Evolutionary conservation across 2,329 filamentous ascomycete species (phyloP).

Genomic region (Fusarium setosum): DNA sequence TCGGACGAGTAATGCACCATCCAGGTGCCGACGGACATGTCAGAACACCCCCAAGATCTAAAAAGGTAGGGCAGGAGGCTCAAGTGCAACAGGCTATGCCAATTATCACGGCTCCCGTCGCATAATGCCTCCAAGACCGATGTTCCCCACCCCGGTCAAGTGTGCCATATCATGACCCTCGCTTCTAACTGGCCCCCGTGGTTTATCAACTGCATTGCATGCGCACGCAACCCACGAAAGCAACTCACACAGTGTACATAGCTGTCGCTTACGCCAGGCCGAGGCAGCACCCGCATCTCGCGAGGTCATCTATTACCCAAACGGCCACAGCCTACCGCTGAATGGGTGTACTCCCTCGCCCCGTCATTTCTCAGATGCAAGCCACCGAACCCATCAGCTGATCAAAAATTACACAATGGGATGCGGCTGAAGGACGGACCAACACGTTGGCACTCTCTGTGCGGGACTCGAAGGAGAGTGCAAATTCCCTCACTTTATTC

Average conservation of each 20-base stretch:
- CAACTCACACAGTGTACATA: neutral
- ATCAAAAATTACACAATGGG: neutral
- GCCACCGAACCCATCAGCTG: neutral
- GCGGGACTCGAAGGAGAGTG: neutral
- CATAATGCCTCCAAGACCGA: neutral
- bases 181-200: neutral
- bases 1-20: neutral
- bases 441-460: neutral
- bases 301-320: neutral
- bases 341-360: neutral
- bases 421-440: neutral
- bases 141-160: neutral
- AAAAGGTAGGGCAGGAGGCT: no score
- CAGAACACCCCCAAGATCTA: neutral
- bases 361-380: neutral
- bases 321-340: neutral
- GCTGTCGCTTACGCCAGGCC: neutral
- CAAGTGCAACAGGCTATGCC: neutral
- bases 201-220: conserved; percentile 1
- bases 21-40: neutral
- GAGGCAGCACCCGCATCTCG: neutral
- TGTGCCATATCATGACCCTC: neutral
- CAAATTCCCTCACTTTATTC: neutral
- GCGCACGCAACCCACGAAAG: neutral
- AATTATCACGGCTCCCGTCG: neutral